Base-by-base conservation (phyloP, 2,329 filamentous ascomycete species). In the Colletotrichum plurivorum region DNA sequence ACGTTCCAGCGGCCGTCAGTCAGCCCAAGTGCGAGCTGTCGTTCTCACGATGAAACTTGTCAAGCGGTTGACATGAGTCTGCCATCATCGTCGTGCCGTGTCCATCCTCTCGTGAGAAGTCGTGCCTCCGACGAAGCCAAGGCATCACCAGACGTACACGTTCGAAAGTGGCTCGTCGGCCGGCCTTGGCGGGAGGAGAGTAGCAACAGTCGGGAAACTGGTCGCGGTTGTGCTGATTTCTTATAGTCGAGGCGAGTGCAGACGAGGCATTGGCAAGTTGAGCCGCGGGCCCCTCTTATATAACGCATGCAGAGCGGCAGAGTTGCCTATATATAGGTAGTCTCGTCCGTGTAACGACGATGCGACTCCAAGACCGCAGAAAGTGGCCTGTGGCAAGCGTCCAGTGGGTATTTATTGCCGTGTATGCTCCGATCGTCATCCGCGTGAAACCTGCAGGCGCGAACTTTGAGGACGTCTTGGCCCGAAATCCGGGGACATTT, bases 401-500 rank as follows among this genome's bases (percentile, higher is more conserved):
- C 16, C 43, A 36, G 18, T 20, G 56, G 45, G 43, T 36, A 58
- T 16, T 25, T 36, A 36, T 36, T 36, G 31, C 31, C 31, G 31
- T 36, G 59, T 16, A 53, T 46, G 59, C 20, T 53, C 31, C 31
- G 59, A 46, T 62, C 39, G 20, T 12, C 53, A 16, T 22, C 48
- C n/a, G 45, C 48, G 45, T 62, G 49, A 62, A 46, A 62, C 59
- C 46, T 62, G 59, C 39, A 18, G 18, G 20, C 15, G 10, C 18
- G 22, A 54, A 62, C 20, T 18, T 1, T 62, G 48, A 27, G 10
- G 22, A 53, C n/a, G 22, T 64, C 66, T 41, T 58, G 43, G 48
- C 48, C 48, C 6, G 31, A 15, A 41, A 43, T 15, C 41, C 31
- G 61, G 61, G 27, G 39, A 43, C 48, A 62, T 36, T 49, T 61